Evolutionary conservation across 495 filamentous ascomycete species (phyloP), one percentile per base, ranked within the genome.

Genomic region (Penicillium fimorum): DNA sequence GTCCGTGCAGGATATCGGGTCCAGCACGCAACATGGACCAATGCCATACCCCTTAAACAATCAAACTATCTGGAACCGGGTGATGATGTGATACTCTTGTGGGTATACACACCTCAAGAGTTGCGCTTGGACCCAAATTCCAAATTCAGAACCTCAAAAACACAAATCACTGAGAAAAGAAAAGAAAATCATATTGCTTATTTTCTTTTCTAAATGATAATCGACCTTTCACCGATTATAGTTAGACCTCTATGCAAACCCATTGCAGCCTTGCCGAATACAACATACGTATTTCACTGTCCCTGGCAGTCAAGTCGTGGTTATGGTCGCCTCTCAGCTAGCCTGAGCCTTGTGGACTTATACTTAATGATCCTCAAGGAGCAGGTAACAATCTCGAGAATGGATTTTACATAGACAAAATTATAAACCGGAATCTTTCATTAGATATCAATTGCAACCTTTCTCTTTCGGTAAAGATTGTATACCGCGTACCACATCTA

Each of bases 221-320:
- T 22, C 22, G 1, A 22, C 55, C 38, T 53, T 57, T 37, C 42
- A 12, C 58, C 27, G 42, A 48, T 58, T 53, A 55, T 60, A 62
- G 66, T 67, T 71, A 57, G 66, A 65, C 64, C 69, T 58, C 62
- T 62, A 65, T 61, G 57, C 62, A 60, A 57, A 67, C 60, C 53
- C 65, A 61, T 61, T 63, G 56, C 55, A 51, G 63, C 61, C 50
- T 60, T 63, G 48, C 54, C 54, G 59, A 60, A 61, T 63, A 68
- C 65, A 38, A 8, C 6, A 61, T 44, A 65, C 60, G 59, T 63
- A 57, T 63, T 62, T 59, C 52, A 32, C 53, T 55, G 56, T 64
- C 68, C 71, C 73, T 73, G 70, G 55, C 68, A 71, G 64, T 65
- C 61, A 62, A 64, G 70, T 74, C 70, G 69, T 74, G 73, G 71